Base-by-base conservation (phyloP, 352 stramenopile genomes). In the Globisporangium nodosum region DNA sequence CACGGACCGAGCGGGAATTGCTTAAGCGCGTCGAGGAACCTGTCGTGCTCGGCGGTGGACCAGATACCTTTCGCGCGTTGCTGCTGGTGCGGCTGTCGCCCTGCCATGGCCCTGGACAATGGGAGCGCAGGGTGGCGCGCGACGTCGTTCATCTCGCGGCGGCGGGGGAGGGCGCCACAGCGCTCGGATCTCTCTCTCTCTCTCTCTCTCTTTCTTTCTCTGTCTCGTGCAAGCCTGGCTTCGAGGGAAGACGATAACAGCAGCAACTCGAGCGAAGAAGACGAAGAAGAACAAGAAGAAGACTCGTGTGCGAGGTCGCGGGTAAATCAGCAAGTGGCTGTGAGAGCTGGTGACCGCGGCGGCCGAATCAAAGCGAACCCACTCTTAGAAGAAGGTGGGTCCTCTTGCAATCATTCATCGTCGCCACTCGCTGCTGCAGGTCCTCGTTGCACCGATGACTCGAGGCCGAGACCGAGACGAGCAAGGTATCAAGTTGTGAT, bases 1-100 rank as follows among this genome's bases (percentile, higher is more conserved):
- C 60, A 66, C 3, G 60, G 60, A 0, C 60, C 60, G 8, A 54
- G 52, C 0, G 58, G 58, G 45, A 45, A 64, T 45, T 54, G 54
- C 52, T 64, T 60, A 8, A 64, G 58, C 58, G 58, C 58, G 24
- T 64, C 58, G 15, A 64, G 52, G 37, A 64, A 64, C 43, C 58
- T 43, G 15, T 64, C 58, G 58, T 64, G 58, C 46, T 60, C 52
- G 27, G 56, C 52, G 7, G 37, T 54, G 24, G 52, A 61, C 59
- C 59, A 65, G 31, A 65, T 61, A n/a, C 55, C 55, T 37, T 51
- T 63, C 20, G 35, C 56, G 37, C 56, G 48, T 37, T 61, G 55
- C 24, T 49, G 46, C 16, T 30, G 54, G 20, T 47, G 20, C 45
- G 48, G 46, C 20, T 52, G 40, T 16, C 47, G 55, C 21, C 18